These are phyloP conservation scores for Pseudocercospora crystallina DNA, from an alignment of 2,329 filamentous ascomycete genomes.

Conservation along the genomic window DNA sequence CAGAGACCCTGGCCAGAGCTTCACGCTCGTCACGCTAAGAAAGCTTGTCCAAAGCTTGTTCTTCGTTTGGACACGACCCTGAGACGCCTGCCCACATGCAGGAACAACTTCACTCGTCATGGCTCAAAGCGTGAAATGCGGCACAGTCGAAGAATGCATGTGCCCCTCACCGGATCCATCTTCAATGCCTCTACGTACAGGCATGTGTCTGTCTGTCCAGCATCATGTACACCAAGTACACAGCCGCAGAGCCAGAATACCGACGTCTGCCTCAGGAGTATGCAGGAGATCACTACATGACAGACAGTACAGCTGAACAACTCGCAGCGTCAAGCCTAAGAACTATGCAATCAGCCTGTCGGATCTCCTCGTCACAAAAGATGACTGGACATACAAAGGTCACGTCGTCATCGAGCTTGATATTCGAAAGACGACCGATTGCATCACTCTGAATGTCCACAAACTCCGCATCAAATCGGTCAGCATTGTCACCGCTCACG, in stretches of 20 bases:
- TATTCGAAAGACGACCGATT: slow-evolving; percentile 67
- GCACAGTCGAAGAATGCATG: too few species aligned
- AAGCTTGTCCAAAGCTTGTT: too few species aligned
- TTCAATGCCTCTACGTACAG: too few species aligned
- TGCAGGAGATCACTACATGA: neutral
- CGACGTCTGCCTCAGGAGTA: slow-evolving; percentile 2
- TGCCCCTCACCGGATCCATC: too few species aligned
- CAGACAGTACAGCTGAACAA: neutral
- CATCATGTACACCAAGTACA: neutral
- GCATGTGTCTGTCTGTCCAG: too few species aligned
- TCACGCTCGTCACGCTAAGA: too few species aligned
- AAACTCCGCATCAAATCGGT: slow-evolving; percentile 72
- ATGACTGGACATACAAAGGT: slow-evolving; percentile 77
- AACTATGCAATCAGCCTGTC: slow-evolving; percentile 81
- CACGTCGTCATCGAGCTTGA: slow-evolving; percentile 74
- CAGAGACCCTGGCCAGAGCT: too few species aligned
- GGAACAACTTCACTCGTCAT: too few species aligned
- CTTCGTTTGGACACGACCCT: too few species aligned
- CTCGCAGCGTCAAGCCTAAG: slow-evolving; percentile 66
- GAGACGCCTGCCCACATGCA: too few species aligned
- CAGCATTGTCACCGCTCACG: slow-evolving; percentile 63
- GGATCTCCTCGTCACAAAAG: slow-evolving; percentile 66
- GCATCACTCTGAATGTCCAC: slow-evolving; percentile 78
- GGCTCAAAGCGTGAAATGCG: too few species aligned
- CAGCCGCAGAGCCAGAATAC: neutral